phyloP scores from a whole-genome alignment of 2,329 filamentous ascomycete genomes.

The Chrysosporium queenslandicum region DNA sequence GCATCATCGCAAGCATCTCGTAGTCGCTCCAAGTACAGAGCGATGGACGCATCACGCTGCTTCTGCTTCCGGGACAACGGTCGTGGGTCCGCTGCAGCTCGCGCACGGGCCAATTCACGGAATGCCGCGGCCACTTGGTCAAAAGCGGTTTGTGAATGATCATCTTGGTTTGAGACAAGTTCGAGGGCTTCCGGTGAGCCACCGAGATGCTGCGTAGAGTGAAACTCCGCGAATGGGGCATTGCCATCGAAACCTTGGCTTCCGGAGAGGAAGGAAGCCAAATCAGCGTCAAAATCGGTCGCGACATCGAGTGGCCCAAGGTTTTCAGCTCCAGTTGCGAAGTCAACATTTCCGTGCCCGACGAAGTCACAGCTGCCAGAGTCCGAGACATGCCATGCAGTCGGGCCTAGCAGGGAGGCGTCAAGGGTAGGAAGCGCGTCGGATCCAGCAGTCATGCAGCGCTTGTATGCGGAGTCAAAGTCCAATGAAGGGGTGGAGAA shows the following conservation, averaged over 20 bases:
- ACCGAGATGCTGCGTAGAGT: neutral
- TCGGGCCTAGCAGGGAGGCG: neutral
- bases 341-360: neutral
- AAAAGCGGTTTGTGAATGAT: conserved; percentile 12
- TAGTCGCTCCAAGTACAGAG: conserved; percentile 33
- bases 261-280: conserved; percentile 4
- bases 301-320: neutral
- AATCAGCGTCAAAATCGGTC: neutral
- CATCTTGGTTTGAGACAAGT: neutral
- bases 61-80: conserved; percentile 32
- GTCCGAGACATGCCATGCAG: neutral
- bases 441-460: neutral
- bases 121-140: conserved; percentile 17
- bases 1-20: conserved; percentile 23
- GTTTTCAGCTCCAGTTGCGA: neutral
- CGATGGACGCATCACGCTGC: conserved; percentile 35
- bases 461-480: conserved; percentile 2
- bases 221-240: neutral
- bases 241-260: neutral
- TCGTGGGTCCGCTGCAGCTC: conserved; percentile 30
- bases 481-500: conserved; percentile 4
- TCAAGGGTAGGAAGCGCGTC: neutral
- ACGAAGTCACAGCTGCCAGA: neutral
- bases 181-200: neutral
- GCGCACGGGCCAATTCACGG: conserved; percentile 29